Percentiles rank a stretch among this genome's conserved stretches.
phyloP scores from a whole-genome alignment of 257 asterid species.

The Solanum lycopersicoides region DNA sequence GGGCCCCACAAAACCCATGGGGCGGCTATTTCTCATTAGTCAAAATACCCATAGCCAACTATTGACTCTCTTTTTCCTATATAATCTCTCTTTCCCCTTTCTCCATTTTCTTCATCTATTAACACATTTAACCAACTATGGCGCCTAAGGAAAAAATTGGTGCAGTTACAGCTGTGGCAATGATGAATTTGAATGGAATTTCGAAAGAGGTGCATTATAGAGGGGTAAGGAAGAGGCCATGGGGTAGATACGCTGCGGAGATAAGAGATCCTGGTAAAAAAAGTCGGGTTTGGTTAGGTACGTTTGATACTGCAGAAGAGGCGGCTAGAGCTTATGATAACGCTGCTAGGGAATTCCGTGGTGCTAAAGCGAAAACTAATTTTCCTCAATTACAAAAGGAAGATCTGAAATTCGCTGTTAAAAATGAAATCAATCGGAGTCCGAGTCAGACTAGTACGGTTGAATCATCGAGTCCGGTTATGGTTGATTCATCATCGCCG shows the following conservation, averaged over 20 bases:
- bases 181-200: neutral
- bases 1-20: neutral
- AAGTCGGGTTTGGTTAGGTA: slow-evolving; percentile 56
- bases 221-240: slow-evolving; percentile 51
- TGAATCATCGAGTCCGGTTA: slow-evolving; percentile 26
- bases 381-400: slow-evolving; percentile 17
- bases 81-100: neutral
- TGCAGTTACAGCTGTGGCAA: neutral
- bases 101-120: neutral
- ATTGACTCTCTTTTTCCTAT: neutral
- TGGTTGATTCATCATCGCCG: slow-evolving; percentile 5
- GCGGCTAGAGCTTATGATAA: slow-evolving; percentile 54
- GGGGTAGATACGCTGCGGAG: slow-evolving; percentile 64
- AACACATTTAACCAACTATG: neutral
- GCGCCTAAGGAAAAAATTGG: neutral
- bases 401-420: neutral
- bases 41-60: neutral
- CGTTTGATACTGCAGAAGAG: slow-evolving; percentile 57
- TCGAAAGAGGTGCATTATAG: slow-evolving; percentile 24
- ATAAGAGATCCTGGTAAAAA: slow-evolving; percentile 50
- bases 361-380: slow-evolving; percentile 49
- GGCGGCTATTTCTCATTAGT: slow-evolving; percentile 2
- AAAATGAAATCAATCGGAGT: slow-evolving; percentile 5
- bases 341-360: slow-evolving; percentile 55
- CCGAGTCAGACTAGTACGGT: slow-evolving; percentile 44